Evolutionary conservation across 208 protist species (phyloP).

Genomic region (Acanthamoeba culbertsoni): DNA sequence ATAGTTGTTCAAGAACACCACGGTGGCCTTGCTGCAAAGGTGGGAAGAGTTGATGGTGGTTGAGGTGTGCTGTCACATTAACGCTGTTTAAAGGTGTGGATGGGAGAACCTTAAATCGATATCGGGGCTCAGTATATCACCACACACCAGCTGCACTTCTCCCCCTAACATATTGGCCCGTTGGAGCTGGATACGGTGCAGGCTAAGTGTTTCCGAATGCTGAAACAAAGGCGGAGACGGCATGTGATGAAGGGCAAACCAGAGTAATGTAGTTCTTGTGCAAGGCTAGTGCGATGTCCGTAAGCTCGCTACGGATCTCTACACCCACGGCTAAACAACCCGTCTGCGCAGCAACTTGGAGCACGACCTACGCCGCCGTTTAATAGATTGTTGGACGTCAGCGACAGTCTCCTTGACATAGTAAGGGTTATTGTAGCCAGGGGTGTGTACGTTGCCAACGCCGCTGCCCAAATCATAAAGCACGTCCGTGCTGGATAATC

Average conservation of each 20-base stretch:
- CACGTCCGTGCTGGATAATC: background rate
- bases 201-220: background rate
- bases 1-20: conserved; percentile 46
- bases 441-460: conserved; percentile 33
- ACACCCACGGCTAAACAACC: conserved; percentile 22
- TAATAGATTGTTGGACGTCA: no score
- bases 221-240: background rate
- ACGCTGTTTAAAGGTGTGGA: background rate
- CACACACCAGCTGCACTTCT: conserved; percentile 31
- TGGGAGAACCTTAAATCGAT: background rate
- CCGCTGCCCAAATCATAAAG: conserved; percentile 21
- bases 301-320: background rate
- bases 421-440: no score
- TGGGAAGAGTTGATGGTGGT: background rate
- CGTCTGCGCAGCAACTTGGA: background rate
- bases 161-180: background rate
- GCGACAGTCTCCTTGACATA: no score
- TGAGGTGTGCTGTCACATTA: background rate
- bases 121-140: background rate
- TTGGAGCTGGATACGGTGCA: background rate
- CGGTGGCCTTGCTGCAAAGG: background rate
- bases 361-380: background rate
- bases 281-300: background rate
- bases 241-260: background rate
- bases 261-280: background rate